Conservation (phyloP, 306 rosid species). For the Sophora flavescens region DNA sequence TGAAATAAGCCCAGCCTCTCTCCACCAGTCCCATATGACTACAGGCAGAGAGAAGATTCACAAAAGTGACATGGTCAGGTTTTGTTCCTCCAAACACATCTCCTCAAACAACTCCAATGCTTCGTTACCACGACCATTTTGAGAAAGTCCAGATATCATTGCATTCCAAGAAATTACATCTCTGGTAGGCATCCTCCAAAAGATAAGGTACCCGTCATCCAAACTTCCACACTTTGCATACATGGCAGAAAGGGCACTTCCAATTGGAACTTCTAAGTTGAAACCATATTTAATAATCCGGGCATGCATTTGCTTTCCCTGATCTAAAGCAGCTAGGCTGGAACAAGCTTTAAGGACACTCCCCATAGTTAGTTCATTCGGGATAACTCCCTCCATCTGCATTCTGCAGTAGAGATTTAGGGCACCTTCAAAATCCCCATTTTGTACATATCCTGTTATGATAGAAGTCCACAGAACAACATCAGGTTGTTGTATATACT, state of each 20-base stretch:
- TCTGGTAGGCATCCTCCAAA: slow-evolving; percentile 70
- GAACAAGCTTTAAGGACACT: slow-evolving; percentile 87
- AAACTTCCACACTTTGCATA: slow-evolving; percentile 87
- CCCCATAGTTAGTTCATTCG: slow-evolving; percentile 80
- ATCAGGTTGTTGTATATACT: slow-evolving; percentile 70
- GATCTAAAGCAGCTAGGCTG: slow-evolving; percentile 81
- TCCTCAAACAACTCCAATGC: slow-evolving; percentile 78
- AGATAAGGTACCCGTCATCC: slow-evolving; percentile 69
- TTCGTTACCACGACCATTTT: slow-evolving; percentile 73
- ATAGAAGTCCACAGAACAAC: slow-evolving; percentile 92
- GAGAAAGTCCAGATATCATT: slow-evolving; percentile 93
- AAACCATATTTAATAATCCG: slow-evolving; percentile 72
- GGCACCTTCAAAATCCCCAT: slow-evolving; percentile 79
- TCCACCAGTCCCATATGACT: slow-evolving; percentile 90
- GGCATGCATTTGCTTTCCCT: slow-evolving; percentile 86
- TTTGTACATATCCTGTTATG: slow-evolving; percentile 79
- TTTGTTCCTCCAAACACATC: slow-evolving; percentile 69
- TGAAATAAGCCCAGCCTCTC: slow-evolving; percentile 71
- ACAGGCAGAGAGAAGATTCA: slow-evolving; percentile 82
- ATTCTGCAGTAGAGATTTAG: slow-evolving; percentile 72
- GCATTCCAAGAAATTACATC: slow-evolving; percentile 89
- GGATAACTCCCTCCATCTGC: slow-evolving; percentile 71
- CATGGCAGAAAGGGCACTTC: slow-evolving; percentile 90
- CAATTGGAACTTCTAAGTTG: slow-evolving; percentile 72
- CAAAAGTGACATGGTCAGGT: slow-evolving; percentile 76